Evolutionary conservation across 228 moss, liverwort and hornwort genomes (phyloP).

Genomic region (Sphagnum fallax): DNA sequence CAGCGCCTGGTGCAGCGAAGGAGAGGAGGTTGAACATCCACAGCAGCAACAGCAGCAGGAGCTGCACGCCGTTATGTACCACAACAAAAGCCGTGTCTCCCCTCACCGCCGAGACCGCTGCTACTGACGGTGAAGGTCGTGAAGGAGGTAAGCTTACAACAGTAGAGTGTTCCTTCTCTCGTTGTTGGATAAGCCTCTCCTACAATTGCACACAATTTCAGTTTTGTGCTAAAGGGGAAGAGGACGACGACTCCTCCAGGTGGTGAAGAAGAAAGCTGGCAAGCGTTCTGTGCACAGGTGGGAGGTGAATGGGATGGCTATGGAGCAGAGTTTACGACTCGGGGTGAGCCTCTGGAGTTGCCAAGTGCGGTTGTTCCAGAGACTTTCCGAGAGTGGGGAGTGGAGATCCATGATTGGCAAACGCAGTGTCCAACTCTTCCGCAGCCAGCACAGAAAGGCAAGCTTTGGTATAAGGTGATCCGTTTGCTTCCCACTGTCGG

Average conservation of each 20-base stretch:
- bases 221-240: not conserved
- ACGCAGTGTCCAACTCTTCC: constrained; percentile 74
- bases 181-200: no score
- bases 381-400: constrained; percentile 72
- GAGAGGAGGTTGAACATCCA: no score
- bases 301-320: constrained; percentile 94
- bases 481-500: constrained; percentile 74
- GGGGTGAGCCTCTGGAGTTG: constrained; percentile 61
- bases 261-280: constrained; percentile 28
- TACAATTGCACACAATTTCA: no score
- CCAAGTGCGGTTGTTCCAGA: constrained; percentile 68
- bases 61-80: no score
- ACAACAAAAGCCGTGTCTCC: no score
- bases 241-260: not conserved
- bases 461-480: constrained; percentile 55
- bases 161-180: no score
- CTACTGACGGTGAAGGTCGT: no score
- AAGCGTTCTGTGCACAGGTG: constrained; percentile 45
- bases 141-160: no score
- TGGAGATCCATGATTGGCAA: constrained; percentile 73
- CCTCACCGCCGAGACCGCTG: no score
- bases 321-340: constrained; percentile 62
- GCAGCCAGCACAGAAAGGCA: constrained; percentile 22
- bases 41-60: no score
- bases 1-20: no score